A percentile compares a stretch with the other conserved stretches of the same genome.
These are phyloP conservation scores for Cinchona pubescens DNA, from an alignment of 257 asterid genomes.

Conservation along the genomic window DNA sequence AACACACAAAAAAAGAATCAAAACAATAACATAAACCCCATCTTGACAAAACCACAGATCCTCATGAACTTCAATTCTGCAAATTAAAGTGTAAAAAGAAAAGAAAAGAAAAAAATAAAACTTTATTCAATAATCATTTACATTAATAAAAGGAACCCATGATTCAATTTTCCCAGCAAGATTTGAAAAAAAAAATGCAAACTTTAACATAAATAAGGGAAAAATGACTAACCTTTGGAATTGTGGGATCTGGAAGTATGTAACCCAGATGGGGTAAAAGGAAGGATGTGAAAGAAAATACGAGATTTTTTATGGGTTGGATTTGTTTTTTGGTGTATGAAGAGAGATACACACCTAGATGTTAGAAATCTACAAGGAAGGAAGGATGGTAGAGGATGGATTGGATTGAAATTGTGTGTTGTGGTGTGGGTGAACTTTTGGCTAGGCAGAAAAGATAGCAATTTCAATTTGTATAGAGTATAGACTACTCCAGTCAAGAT, in stretches of 20 bases:
- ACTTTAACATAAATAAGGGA: background rate
- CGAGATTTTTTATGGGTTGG: background rate
- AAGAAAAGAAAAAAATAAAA: background rate
- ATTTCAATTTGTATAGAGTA: no score
- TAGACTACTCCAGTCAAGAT: no score
- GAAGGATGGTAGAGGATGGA: background rate
- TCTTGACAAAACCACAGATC: background rate
- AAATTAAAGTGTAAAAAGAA: background rate
- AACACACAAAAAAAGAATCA: slow-evolving; percentile 7
- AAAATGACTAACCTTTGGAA: slow-evolving; percentile 5
- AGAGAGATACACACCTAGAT: background rate
- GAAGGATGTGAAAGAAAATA: background rate
- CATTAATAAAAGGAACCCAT: background rate
- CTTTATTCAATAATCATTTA: slow-evolving; percentile 9
- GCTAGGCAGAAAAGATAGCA: no score
- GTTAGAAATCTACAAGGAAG: background rate
- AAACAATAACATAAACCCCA: slow-evolving; percentile 1
- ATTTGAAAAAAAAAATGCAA: background rate
- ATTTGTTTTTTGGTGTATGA: background rate
- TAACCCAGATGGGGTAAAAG: slow-evolving; percentile 6
- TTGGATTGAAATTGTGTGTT: background rate
- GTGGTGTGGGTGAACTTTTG: background rate
- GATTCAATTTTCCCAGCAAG: background rate
- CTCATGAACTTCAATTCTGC: slow-evolving; percentile 7
- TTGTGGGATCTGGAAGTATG: background rate